phyloP scores from a whole-genome alignment of 2,329 filamentous ascomycete genomes.

The Pyrenophora seminiperda region DNA sequence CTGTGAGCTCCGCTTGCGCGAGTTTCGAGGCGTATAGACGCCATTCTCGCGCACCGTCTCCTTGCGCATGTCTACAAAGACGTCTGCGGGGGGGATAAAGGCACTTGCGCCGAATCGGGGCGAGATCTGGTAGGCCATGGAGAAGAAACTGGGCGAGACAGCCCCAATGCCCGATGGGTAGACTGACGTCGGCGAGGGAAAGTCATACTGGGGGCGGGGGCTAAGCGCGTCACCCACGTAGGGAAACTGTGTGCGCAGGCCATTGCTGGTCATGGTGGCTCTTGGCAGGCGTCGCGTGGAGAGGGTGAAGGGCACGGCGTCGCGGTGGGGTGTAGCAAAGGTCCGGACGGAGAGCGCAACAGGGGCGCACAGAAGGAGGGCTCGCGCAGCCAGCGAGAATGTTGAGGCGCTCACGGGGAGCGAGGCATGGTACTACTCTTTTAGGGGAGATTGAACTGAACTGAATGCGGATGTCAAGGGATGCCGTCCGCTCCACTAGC shows the following conservation, averaged over 20 bases:
- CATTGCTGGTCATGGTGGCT: slow-evolving; percentile 40
- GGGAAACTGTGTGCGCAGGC: slow-evolving; percentile 44
- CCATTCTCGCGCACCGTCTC: slow-evolving; percentile 35
- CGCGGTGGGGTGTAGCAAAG: slow-evolving; percentile 29
- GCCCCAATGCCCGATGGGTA: slow-evolving; percentile 43
- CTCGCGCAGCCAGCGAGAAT: slow-evolving; percentile 33
- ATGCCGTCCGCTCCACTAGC: slow-evolving; percentile 7
- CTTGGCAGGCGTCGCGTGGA: slow-evolving; percentile 11
- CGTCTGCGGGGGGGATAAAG: slow-evolving; percentile 47
- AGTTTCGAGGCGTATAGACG: slow-evolving; percentile 36
- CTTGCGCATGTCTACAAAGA: slow-evolving; percentile 42
- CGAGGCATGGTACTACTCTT: slow-evolving; percentile 24
- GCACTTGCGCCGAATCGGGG: slow-evolving; percentile 44
- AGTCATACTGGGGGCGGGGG: slow-evolving; percentile 42
- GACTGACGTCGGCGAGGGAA: slow-evolving; percentile 47
- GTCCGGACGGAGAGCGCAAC: slow-evolving; percentile 28
- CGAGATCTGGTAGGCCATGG: slow-evolving; percentile 46
- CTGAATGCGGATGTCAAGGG: slow-evolving; percentile 14
- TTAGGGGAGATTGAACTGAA: slow-evolving; percentile 11
- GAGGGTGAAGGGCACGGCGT: slow-evolving; percentile 10
- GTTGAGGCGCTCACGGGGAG: slow-evolving; percentile 35
- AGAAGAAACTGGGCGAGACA: slow-evolving; percentile 43
- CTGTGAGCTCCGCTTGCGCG: slow-evolving; percentile 38
- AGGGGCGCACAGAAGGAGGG: slow-evolving; percentile 30
- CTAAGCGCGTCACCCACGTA: slow-evolving; percentile 40